Base-by-base conservation (phyloP, 2,329 filamentous ascomycete species). In the Epichloe sp. region DNA sequence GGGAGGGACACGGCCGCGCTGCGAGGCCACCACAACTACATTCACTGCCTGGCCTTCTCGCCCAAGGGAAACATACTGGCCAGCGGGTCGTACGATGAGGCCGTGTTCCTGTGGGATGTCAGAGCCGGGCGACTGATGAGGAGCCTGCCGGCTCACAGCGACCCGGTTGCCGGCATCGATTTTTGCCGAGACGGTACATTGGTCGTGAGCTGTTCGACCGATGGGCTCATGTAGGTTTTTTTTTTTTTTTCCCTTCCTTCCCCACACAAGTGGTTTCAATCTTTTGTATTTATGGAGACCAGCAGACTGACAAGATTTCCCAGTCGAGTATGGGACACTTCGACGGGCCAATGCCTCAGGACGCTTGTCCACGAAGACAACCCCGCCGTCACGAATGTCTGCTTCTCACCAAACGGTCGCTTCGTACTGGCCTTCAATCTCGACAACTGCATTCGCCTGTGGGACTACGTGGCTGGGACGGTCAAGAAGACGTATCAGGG, bases 401-500 rank as follows among this genome's bases (percentile, higher is more conserved):
- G 85, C 63, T 98, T 98, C 71, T 86, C 86, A 5, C 91, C 93
- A 3, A 98, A 98, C 63, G 91, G 93, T 17, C 89, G 87, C 56
- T 96, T 86, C 63, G 85, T 98, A 50, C 78, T 97, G 3, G 91
- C 93, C 12, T 95, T 86, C 68, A 95, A 88, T 56, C 77, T 96
- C 57, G 93, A 98, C 71, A 86, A 83, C 54, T 91, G 86, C 63
- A 79, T 98, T 45, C 82, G 93, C 2, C 73, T 98, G 21, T 98
- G 93, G 93, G 87, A 96, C 66, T 98, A 97, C 64, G 85, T 95
- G 8, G 82, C 88, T 38, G 91, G 91, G 7, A 82, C 83, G 31
- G 93, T 93, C 59, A 85, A 95, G 61, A 98, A 98, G 75, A 98
- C 93, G 14, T 98, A 97, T 67, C 89, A 96, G 65, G 93, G 93